phyloP scores from a whole-genome alignment of 2,329 filamentous ascomycete genomes.

The Neofusicoccum parvum region DNA sequence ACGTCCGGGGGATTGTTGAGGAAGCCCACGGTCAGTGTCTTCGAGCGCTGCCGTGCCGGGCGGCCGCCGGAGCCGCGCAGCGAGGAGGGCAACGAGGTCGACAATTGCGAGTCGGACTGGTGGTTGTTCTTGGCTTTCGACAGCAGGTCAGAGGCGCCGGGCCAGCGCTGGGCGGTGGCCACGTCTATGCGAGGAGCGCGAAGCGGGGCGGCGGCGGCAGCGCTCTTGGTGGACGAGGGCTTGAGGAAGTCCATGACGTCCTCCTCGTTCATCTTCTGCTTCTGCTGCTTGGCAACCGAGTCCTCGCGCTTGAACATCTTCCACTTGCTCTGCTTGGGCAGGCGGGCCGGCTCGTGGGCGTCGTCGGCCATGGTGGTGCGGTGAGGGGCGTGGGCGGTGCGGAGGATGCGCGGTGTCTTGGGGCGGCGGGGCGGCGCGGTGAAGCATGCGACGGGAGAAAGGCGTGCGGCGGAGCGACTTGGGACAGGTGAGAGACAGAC shows the following conservation, averaged over 20 bases:
- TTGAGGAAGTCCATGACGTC: conserved; percentile 62
- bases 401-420: conserved; percentile 15
- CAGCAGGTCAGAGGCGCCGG: conserved; percentile 49
- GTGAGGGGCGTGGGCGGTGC: conserved; percentile 14
- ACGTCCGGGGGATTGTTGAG: conserved; percentile 71
- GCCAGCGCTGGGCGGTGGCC: conserved; percentile 53
- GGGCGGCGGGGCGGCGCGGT: conserved; percentile 10
- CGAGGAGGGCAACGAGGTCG: conserved; percentile 33
- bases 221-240: conserved; percentile 44
- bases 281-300: conserved; percentile 31
- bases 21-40: conserved; percentile 76
- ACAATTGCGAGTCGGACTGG: conserved; percentile 36
- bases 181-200: conserved; percentile 50
- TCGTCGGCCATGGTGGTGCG: conserved; percentile 35
- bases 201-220: conserved; percentile 36
- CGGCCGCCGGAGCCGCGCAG: conserved; percentile 35
- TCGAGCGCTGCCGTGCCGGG: conserved; percentile 52
- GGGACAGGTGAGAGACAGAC: neutral
- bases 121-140: conserved; percentile 29
- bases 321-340: conserved; percentile 50
- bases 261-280: conserved; percentile 40
- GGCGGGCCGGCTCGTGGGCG: conserved; percentile 30
- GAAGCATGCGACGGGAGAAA: conserved; percentile 5
- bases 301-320: conserved; percentile 52
- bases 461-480: neutral